Evolutionary conservation across 352 stramenopile species (phyloP), one percentile per base, ranked within the genome.

Genomic region (Pythium aristosporum): DNA sequence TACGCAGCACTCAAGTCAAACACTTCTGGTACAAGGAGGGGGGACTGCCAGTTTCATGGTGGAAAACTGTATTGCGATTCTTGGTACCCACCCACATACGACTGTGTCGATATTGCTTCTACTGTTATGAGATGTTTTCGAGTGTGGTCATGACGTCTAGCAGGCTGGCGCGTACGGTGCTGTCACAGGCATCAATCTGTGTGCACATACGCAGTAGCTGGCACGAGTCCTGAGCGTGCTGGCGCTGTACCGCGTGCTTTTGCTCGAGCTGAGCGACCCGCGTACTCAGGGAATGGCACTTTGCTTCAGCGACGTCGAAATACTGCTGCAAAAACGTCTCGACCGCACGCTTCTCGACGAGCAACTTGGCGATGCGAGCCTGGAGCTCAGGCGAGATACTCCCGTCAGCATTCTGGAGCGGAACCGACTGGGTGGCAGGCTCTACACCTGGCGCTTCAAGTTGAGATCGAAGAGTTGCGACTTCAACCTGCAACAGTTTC

Each of bases 241-340:
- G 56, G 23, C 70, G 71, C 18, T 57, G 54, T 16, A 20, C 65
- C 18, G 28, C 55, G 16, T 73, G 68, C 57, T 68, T 63, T 23
- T 62, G 54, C 28, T 89, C 57, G 30, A 83, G 58, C 5, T 71
- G 41, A 1, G 49, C 60, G 21, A 82, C 67, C 16, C 79, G 73
- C 46, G 73, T 41, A 3, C 68, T 49, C 34, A 88, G 47, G 37
- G 68, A 51, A 2, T 63, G 61, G 61, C 77, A 87, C 32, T 88
- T 87, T 1, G 55, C 72, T 71, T 90, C 81, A 3, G 79, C 77
- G 5, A 60, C 59, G 50, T 63, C 46, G 54, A 75, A 79, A 49
- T 87, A 88, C 6, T 58, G 76, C 21, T 68, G 68, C 10, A 89
- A 54, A 25, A 88, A 88, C 23, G 74, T 66, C 49, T 82, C 64